Evolutionary conservation across 306 rosid genomes (phyloP), one percentile per base, ranked within the genome.

Genomic region (Quillaja saponaria): DNA sequence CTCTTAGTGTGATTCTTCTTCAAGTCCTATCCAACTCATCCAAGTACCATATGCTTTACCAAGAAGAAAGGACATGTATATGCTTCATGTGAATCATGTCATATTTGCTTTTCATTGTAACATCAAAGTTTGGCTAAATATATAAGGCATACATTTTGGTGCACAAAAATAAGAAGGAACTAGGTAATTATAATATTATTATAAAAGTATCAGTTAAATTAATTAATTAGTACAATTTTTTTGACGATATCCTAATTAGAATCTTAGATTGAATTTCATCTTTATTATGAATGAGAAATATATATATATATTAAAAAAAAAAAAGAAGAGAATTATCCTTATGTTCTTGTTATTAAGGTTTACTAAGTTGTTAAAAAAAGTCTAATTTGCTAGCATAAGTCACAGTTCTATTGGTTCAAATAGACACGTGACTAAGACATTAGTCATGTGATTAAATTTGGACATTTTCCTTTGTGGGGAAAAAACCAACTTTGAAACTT

Each of bases 71-170:
- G 8, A 4, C 38, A 14, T 49, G 5, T 13, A 31, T 57, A 10
- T 39, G 21, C 61, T 63, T 39, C 35, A 58, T 34, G 51, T 54
- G 57, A 38, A 66, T n/a, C n/a, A n/a, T n/a, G n/a, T n/a, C n/a
- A n/a, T n/a, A n/a, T n/a, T n/a, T n/a, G n/a, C 39, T 72, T 60
- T 49, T 47, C 65, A 10, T 37, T 34, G 61, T 62, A 52, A 34
- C 74, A 50, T 72, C 73, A 50, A 62, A 59, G 58, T 46, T 56
- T 63, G 53, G 31, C n/a, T n/a, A n/a, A n/a, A n/a, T n/a, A n/a
- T n/a, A n/a, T n/a, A n/a, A n/a, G n/a, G n/a, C n/a, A n/a, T n/a
- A n/a, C n/a, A n/a, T n/a, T n/a, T n/a, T n/a, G n/a, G n/a, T n/a
- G n/a, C n/a, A n/a, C 31, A 54, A 17, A 18, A 14, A 3, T 34